Percentiles rank a stretch among this genome's conserved stretches.
Evolutionary conservation across 163 green algal genomes (phyloP).

Genomic region (Prototheca cutis): DNA sequence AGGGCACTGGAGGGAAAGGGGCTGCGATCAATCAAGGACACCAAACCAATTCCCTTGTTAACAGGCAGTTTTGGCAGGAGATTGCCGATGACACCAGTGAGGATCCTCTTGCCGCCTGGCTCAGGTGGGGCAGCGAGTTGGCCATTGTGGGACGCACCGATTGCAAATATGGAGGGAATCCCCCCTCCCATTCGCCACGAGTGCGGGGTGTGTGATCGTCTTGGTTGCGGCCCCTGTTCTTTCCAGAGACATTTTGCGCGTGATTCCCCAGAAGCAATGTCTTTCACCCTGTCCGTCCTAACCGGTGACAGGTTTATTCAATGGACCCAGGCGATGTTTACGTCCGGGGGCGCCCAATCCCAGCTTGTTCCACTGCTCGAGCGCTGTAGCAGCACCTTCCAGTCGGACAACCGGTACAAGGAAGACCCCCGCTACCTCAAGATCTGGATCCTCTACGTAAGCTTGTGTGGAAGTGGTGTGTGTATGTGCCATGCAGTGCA

Average conservation of each 20-base stretch:
- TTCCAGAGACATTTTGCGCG: not conserved
- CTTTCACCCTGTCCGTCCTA: not conserved
- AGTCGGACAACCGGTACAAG: slow-evolving; percentile 51
- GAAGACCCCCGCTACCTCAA: slow-evolving; percentile 81
- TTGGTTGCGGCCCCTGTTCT: not conserved
- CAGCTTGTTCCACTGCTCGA: slow-evolving; percentile 79
- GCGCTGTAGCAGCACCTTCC: slow-evolving; percentile 66
- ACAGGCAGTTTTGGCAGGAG: slow-evolving; percentile 46
- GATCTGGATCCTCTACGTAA: slow-evolving; percentile 92
- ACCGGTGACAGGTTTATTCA: slow-evolving; percentile 70
- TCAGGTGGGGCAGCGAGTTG: slow-evolving; percentile 37
- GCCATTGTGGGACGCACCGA: too few relatives aligned
- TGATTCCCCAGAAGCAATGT: not conserved
- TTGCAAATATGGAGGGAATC: too few relatives aligned
- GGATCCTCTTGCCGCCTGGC: slow-evolving; percentile 70
- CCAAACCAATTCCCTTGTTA: not conserved
- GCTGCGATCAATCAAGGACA: too few relatives aligned
- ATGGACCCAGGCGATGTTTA: slow-evolving; percentile 73
- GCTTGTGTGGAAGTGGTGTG: slow-evolving; percentile 11
- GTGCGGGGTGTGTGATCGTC: too few relatives aligned
- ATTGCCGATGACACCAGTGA: slow-evolving; percentile 52
- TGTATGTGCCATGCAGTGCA: not conserved
- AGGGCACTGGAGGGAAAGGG: too few relatives aligned
- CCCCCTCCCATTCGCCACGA: too few relatives aligned
- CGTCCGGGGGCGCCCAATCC: slow-evolving; percentile 48